A percentile compares a stretch with the other conserved stretches of the same genome.
These are phyloP conservation scores for Thraustotheca clavata DNA, from an alignment of 352 stramenopile species.

Conservation along the genomic window DNA sequence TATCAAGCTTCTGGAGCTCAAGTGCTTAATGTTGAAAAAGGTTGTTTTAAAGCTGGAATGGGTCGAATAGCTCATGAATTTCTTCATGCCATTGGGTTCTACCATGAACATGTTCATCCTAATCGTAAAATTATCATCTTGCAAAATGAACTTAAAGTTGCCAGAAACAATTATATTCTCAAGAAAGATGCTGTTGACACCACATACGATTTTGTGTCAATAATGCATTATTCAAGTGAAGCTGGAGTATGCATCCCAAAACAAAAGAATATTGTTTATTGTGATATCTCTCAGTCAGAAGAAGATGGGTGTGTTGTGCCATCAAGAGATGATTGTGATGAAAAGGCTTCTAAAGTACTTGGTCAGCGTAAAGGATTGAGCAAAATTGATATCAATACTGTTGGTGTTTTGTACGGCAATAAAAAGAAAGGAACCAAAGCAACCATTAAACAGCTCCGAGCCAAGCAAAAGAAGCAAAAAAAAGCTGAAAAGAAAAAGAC, in stretches of 20 bases:
- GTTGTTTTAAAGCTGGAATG: slow-evolving; percentile 60
- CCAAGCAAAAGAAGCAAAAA: too few relatives aligned
- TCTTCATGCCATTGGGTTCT: slow-evolving; percentile 61
- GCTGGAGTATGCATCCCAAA: slow-evolving; percentile 71
- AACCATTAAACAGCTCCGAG: too few relatives aligned
- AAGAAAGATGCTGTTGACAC: slow-evolving; percentile 59
- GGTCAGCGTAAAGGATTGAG: slow-evolving; percentile 56
- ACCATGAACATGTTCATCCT: slow-evolving; percentile 77
- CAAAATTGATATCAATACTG: slow-evolving; percentile 33
- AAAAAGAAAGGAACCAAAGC: too few relatives aligned
- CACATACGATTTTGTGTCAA: slow-evolving; percentile 61
- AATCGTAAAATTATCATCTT: slow-evolving; percentile 60
- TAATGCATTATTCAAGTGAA: slow-evolving; percentile 83
- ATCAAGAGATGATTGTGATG: slow-evolving; percentile 46
- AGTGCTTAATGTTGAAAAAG: slow-evolving; percentile 25
- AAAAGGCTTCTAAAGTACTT: slow-evolving; percentile 40
- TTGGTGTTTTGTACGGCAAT: slow-evolving; percentile 44
- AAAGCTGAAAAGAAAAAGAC: too few relatives aligned
- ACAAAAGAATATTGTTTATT: slow-evolving; percentile 49
- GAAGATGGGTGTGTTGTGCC: slow-evolving; percentile 45
- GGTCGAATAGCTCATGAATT: slow-evolving; percentile 77
- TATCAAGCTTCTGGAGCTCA: not conserved
- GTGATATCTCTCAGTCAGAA: slow-evolving; percentile 38
- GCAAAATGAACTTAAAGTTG: slow-evolving; percentile 37
- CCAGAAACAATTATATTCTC: slow-evolving; percentile 63